These are phyloP conservation scores for Suillus tomentosus DNA, from an alignment of 768 basidiomycete genomes.

Conservation along the genomic window DNA sequence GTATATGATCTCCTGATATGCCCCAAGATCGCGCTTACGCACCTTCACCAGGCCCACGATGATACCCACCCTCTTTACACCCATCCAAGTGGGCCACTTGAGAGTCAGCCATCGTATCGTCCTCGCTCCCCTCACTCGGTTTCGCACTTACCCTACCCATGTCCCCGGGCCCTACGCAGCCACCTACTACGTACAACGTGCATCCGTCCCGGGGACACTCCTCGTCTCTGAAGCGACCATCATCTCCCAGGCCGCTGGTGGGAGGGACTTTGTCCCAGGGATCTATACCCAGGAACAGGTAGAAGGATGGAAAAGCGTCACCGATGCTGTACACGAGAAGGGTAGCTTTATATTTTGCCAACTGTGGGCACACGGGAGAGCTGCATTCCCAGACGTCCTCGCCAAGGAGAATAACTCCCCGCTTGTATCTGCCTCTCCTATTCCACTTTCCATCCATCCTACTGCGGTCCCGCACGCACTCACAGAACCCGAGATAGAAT, in stretches of 20 bases:
- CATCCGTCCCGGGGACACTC: constrained; percentile 40
- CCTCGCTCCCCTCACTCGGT: constrained; percentile 39
- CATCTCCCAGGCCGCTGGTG: constrained; percentile 34
- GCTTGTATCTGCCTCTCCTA: constrained; percentile 28
- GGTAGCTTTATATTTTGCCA: constrained; percentile 46
- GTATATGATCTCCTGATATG: too few relatives aligned
- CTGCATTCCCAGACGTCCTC: constrained; percentile 24
- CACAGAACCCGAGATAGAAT: constrained; percentile 44
- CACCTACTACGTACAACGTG: constrained; percentile 41
- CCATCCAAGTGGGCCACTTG: constrained; percentile 33
- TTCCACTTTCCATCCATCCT: constrained; percentile 16
- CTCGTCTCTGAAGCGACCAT: constrained; percentile 49
- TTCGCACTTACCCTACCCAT: constrained; percentile 26
- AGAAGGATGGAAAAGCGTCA: constrained; percentile 52
- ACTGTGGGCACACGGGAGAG: constrained; percentile 52
- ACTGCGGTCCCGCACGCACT: constrained; percentile 39
- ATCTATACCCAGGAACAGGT: constrained; percentile 55
- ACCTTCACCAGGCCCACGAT: not conserved
- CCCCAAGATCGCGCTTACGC: not conserved
- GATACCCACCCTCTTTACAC: constrained; percentile 29
- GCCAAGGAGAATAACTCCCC: constrained; percentile 20
- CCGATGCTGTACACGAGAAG: constrained; percentile 45
- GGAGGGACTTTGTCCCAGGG: constrained; percentile 44
- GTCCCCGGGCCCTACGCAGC: constrained; percentile 35
- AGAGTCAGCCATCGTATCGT: constrained; percentile 38